A percentile compares a stretch with the other conserved stretches of the same genome.
These are phyloP conservation scores for Kwoniella pini DNA, from an alignment of 768 basidiomycete species.

Conservation along the genomic window DNA sequence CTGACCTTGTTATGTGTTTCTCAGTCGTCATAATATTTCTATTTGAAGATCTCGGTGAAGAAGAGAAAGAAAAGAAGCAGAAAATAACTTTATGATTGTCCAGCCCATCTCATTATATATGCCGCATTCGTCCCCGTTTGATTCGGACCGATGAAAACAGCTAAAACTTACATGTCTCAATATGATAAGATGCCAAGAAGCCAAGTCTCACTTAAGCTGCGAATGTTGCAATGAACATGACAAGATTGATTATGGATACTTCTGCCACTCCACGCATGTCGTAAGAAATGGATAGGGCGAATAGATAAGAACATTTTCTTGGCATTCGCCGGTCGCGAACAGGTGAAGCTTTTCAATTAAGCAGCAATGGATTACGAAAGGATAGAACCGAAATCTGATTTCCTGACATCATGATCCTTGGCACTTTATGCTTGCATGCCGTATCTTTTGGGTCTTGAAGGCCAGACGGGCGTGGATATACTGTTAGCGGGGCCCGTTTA, in stretches of 20 bases:
- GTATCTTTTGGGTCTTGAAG: neutral
- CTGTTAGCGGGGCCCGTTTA: neutral
- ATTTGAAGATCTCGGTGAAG: neutral
- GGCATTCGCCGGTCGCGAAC: neutral
- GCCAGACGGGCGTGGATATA: neutral
- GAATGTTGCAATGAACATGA: too few relatives aligned
- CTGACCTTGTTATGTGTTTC: conserved; percentile 7
- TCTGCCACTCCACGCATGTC: neutral
- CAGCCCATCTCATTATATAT: conserved; percentile 10
- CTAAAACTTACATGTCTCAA: too few relatives aligned
- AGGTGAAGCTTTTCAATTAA: neutral
- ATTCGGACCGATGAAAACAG: conserved; percentile 7
- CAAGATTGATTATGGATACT: too few relatives aligned
- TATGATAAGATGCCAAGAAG: conserved; percentile 26
- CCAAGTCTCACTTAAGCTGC: conserved; percentile 6
- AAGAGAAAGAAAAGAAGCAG: neutral
- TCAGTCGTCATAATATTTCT: conserved; percentile 13
- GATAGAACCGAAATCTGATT: too few relatives aligned
- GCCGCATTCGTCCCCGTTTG: neutral
- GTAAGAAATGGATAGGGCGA: neutral
- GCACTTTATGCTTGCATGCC: neutral
- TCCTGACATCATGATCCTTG: neutral
- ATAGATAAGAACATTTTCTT: neutral
- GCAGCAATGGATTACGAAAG: too few relatives aligned
- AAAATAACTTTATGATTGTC: neutral